phyloP scores from a whole-genome alignment of 192 early-diverging fungal species.

The Backusella circina region DNA sequence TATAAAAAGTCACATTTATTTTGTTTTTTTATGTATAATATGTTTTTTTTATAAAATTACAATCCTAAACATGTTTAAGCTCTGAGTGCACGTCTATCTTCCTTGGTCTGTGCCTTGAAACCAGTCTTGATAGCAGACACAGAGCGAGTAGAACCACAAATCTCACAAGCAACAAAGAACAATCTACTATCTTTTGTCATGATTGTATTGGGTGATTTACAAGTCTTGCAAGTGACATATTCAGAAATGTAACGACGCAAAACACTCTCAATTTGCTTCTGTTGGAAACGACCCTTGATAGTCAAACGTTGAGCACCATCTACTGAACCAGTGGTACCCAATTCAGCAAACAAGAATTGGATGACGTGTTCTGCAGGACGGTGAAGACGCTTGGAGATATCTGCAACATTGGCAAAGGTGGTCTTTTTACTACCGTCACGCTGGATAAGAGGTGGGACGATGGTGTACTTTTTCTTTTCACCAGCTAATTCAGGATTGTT shows the following conservation, averaged over 20 bases:
- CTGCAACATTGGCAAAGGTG: slow-evolving; percentile 92
- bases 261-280: slow-evolving; percentile 98
- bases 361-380: slow-evolving; percentile 95
- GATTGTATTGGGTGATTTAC: slow-evolving; percentile 92
- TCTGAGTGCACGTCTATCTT: slow-evolving; percentile 39
- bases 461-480: slow-evolving; percentile 92
- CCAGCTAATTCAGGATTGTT: slow-evolving; percentile 93
- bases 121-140: slow-evolving; percentile 97
- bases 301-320: slow-evolving; percentile 87
- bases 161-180: slow-evolving; percentile 95
- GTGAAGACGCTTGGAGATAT: slow-evolving; percentile 93
- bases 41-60: background rate
- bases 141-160: slow-evolving; percentile 90
- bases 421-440: slow-evolving; percentile 96
- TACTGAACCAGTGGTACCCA: slow-evolving; percentile 96
- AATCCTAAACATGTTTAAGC: slow-evolving; percentile 11
- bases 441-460: slow-evolving; percentile 87
- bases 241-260: slow-evolving; percentile 96
- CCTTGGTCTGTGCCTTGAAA: slow-evolving; percentile 82
- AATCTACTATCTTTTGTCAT: slow-evolving; percentile 95
- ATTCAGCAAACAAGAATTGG: slow-evolving; percentile 96
- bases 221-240: slow-evolving; percentile 99
- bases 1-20: background rate
- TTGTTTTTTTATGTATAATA: slow-evolving; percentile 2
- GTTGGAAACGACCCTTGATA: slow-evolving; percentile 98